Percentiles rank a stretch among this genome's conserved stretches.
Conservation (phyloP, 2,329 filamentous ascomycete species). For the Hymenoscyphus fructigenus region DNA sequence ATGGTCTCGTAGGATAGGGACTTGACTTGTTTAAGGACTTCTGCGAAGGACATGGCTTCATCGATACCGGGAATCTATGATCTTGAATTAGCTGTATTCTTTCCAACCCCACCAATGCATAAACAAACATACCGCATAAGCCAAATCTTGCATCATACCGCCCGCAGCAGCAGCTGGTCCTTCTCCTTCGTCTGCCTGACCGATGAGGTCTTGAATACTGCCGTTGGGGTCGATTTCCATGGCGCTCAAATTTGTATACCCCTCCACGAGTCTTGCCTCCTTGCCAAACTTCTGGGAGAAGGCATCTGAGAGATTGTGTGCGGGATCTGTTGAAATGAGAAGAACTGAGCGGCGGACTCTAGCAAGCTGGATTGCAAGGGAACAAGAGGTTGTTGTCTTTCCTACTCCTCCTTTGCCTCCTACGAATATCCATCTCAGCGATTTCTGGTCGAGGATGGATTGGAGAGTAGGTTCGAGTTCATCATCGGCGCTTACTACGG, state of each 20-base stretch:
- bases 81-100: not conserved
- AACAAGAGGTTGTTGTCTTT: slow-evolving; percentile 99
- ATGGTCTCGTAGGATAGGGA: slow-evolving; percentile 98
- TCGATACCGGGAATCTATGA: slow-evolving; percentile 94
- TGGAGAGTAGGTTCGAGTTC: slow-evolving; percentile 89
- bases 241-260: slow-evolving; percentile 89
- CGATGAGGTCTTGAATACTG: slow-evolving; percentile 91
- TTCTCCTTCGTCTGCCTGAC: slow-evolving; percentile 71
- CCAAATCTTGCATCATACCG: slow-evolving; percentile 97
- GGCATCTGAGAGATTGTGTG: slow-evolving; percentile 95
- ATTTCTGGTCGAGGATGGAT: slow-evolving; percentile 91
- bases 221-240: slow-evolving; percentile 99
- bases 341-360: slow-evolving; percentile 93
- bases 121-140: slow-evolving; percentile 72
- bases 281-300: slow-evolving; percentile 99
- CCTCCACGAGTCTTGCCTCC: slow-evolving; percentile 88
- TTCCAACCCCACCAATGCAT: not conserved
- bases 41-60: slow-evolving; percentile 99
- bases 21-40: slow-evolving; percentile 99
- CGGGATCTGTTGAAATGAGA: slow-evolving; percentile 96
- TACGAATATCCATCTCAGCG: slow-evolving; percentile 97
- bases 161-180: slow-evolving; percentile 75
- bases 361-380: slow-evolving; percentile 94
- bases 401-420: slow-evolving; percentile 97
- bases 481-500: slow-evolving; percentile 59